Evolutionary conservation across 1,139 yeast species (phyloP).

Genomic region (Kodamaea sp.): DNA sequence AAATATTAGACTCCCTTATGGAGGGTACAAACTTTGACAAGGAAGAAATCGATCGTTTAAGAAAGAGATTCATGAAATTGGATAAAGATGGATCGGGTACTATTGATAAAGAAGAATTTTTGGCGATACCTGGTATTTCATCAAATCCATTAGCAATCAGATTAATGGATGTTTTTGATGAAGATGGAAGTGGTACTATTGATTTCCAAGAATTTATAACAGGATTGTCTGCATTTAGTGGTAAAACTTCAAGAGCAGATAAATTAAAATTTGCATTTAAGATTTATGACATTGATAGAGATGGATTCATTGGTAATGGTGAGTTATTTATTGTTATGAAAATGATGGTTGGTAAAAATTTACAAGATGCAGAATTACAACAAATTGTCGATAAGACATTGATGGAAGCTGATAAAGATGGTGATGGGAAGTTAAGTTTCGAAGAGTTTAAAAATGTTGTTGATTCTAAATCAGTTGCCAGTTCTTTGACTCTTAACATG

Average conservation of each 20-base stretch:
- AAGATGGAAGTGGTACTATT: slow-evolving; percentile 87
- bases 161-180: slow-evolving; percentile 91
- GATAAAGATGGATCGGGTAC: slow-evolving; percentile 93
- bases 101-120: slow-evolving; percentile 84
- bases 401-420: slow-evolving; percentile 89
- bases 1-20: slow-evolving; percentile 60
- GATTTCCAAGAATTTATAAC: slow-evolving; percentile 94
- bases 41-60: slow-evolving; percentile 86
- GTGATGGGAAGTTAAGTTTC: slow-evolving; percentile 83
- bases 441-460: slow-evolving; percentile 81
- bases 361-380: slow-evolving; percentile 84
- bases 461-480: slow-evolving; percentile 62
- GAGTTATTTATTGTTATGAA: slow-evolving; percentile 88
- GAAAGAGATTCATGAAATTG: slow-evolving; percentile 90
- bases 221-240: slow-evolving; percentile 86
- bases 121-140: slow-evolving; percentile 89
- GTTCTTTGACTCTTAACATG: slow-evolving; percentile 50
- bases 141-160: slow-evolving; percentile 87
- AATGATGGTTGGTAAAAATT: slow-evolving; percentile 94
- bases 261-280: slow-evolving; percentile 87
- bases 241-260: slow-evolving; percentile 80
- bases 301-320: slow-evolving; percentile 92
- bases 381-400: slow-evolving; percentile 95
- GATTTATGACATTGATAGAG: slow-evolving; percentile 93
- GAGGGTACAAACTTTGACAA: slow-evolving; percentile 82